These are phyloP conservation scores for Bassia scoparia DNA, from an alignment of 148 eudicot species.

Conservation along the genomic window DNA sequence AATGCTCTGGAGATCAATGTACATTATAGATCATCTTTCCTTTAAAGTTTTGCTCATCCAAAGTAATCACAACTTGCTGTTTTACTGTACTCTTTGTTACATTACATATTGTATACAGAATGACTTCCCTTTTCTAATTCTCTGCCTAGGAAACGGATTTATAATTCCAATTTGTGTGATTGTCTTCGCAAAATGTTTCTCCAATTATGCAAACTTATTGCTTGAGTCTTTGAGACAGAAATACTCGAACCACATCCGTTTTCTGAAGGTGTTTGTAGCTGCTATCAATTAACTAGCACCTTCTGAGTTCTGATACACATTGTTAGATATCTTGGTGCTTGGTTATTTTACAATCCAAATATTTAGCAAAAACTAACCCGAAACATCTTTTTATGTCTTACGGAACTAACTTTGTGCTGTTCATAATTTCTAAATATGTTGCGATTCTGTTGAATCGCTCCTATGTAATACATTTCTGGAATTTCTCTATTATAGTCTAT, in stretches of 20 bases:
- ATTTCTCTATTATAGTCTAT: constrained; percentile 5
- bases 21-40: too few species aligned
- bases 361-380: too few species aligned
- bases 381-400: not conserved
- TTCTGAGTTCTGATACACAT: constrained; percentile 4
- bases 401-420: not conserved
- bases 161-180: not conserved
- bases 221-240: not conserved
- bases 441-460: not conserved
- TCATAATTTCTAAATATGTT: not conserved
- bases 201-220: not conserved
- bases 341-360: too few species aligned
- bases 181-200: not conserved
- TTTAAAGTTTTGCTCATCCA: too few species aligned
- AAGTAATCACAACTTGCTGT: too few species aligned
- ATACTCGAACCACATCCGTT: not conserved
- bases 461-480: constrained; percentile 10
- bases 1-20: constrained; percentile 12
- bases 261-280: not conserved
- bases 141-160: not conserved
- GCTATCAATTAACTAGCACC: not conserved
- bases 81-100: too few species aligned
- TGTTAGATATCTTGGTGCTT: too few species aligned
- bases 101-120: not conserved
- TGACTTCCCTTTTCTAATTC: not conserved